Evolutionary conservation across 2,329 filamentous ascomycete species (phyloP), one percentile per base, ranked within the genome.

Genomic region (Zymoseptoria tritici): DNA sequence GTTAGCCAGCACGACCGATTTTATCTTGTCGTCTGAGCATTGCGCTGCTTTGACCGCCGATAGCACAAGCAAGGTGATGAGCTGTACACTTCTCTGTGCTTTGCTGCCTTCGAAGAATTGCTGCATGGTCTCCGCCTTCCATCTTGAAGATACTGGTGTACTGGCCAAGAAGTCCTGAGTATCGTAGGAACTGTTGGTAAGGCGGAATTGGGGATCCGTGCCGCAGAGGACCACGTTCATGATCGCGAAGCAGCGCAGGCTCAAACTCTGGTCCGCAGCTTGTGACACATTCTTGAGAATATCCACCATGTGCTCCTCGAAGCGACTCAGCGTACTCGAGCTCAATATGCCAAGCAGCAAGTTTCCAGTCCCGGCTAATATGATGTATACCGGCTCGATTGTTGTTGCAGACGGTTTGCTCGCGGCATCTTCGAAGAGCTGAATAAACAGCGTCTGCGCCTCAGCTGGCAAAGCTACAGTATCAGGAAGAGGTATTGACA

Each of bases 161-260:
- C 70, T 71, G 0, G 66, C 61, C 5, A 72, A 63, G 20, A 72
- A 68, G 52, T 71, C 70, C 49, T 70, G 66, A 1, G 68, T 71
- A 22, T 68, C 60, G 59, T 68, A 70, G 24, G 66, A 68, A 56
- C 65, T 68, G n/a, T 57, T 53, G 0, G 65, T 66, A 16, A 63
- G 55, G n/a, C 58, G 53, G 11, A 61, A 62, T 4, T 66, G 58
- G 1, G 67, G 64, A 8, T 69, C 66, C 2, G 64, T 53, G 22
- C 66, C 67, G 3, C 51, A 61, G 42, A 64, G 60, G 46, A 73
- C 66, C 9, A 66, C 62, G 19, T 70, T 69, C 68, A 75, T 73
- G 60, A 75, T 73, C 0, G 70, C 69, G 16, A 76, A 63, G 59
- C 74, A 75, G 55, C 73, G 68, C 9, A 76, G 62, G 11, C 66